Evolutionary conservation across 805 yeast species (phyloP).

Genomic region (Wickerhamomyces alni): DNA sequence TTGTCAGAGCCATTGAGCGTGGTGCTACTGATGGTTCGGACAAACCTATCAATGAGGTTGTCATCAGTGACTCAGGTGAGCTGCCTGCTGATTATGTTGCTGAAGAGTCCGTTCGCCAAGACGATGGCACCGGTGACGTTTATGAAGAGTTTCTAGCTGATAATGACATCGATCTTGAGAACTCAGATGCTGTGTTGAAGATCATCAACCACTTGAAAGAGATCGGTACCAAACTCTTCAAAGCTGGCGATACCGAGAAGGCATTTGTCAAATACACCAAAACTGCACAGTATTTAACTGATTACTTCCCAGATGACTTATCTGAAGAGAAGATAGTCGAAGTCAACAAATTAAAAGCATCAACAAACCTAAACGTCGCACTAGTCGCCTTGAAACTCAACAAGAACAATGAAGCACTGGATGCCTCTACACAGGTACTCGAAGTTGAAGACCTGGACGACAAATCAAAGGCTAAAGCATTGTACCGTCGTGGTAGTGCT

Average conservation of each 20-base stretch:
- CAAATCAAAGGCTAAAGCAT: slow-evolving; percentile 75
- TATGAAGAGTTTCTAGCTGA: slow-evolving; percentile 74
- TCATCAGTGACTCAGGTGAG: slow-evolving; percentile 74
- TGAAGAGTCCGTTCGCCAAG: slow-evolving; percentile 38
- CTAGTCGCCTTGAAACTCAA: slow-evolving; percentile 63
- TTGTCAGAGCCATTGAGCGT: slow-evolving; percentile 74
- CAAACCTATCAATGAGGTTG: slow-evolving; percentile 64
- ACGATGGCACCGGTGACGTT: slow-evolving; percentile 81
- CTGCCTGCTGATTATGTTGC: slow-evolving; percentile 53
- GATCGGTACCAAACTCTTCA: slow-evolving; percentile 72
- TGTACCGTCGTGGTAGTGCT: slow-evolving; percentile 81
- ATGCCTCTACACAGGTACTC: slow-evolving; percentile 61
- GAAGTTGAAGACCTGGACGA: slow-evolving; percentile 50
- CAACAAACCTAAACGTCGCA: slow-evolving; percentile 68
- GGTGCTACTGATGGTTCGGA: slow-evolving; percentile 60
- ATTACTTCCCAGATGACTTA: slow-evolving; percentile 68
- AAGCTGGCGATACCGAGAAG: slow-evolving; percentile 47
- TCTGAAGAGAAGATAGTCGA: slow-evolving; percentile 45
- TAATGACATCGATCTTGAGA: slow-evolving; percentile 57
- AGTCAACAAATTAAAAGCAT: slow-evolving; percentile 49
- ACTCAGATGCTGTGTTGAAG: slow-evolving; percentile 59
- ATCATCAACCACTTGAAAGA: slow-evolving; percentile 65
- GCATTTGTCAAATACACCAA: slow-evolving; percentile 70
- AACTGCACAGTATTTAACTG: slow-evolving; percentile 62
- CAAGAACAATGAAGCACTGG: slow-evolving; percentile 46